Evolutionary conservation across 2,329 filamentous ascomycete species (phyloP).

Genomic region (Fusarium paranaense): DNA sequence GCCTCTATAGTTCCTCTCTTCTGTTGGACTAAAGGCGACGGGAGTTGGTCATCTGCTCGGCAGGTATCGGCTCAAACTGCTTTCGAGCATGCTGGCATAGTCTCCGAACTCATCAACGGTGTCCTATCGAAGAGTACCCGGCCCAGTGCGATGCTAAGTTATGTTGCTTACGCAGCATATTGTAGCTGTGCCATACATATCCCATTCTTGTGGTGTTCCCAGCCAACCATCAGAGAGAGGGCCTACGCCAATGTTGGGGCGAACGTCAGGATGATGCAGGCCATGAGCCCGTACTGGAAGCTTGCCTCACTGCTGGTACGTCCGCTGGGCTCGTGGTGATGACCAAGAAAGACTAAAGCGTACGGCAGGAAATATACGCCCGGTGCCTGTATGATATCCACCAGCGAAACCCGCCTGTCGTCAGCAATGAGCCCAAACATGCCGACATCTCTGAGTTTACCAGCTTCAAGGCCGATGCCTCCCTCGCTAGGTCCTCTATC

Average conservation of each 20-base stretch:
- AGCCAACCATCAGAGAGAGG: slow-evolving; percentile 20
- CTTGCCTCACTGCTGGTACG: slow-evolving; percentile 11
- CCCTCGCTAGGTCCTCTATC: slow-evolving; percentile 7
- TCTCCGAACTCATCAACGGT: slow-evolving; percentile 19
- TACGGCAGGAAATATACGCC: slow-evolving; percentile 10
- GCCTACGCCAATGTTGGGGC: slow-evolving; percentile 22
- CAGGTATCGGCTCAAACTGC: slow-evolving; percentile 38
- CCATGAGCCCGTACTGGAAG: slow-evolving; percentile 11
- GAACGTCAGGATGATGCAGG: slow-evolving; percentile 30
- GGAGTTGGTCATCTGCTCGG: slow-evolving; percentile 14
- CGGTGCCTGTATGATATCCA: slow-evolving; percentile 10
- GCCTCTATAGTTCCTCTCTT: slow-evolving; percentile 39
- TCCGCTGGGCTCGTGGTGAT: too few species aligned
- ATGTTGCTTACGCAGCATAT: slow-evolving; percentile 36
- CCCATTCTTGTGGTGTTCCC: slow-evolving; percentile 38
- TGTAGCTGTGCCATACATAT: slow-evolving; percentile 38
- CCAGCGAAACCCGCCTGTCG: not conserved
- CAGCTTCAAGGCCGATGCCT: not conserved
- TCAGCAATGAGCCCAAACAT: slow-evolving; percentile 12
- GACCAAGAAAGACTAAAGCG: not conserved
- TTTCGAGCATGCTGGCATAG: slow-evolving; percentile 32
- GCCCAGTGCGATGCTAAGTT: slow-evolving; percentile 22
- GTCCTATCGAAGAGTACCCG: not conserved
- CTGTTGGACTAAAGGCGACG: slow-evolving; percentile 26
- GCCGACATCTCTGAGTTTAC: not conserved